Base-by-base conservation (phyloP, 1,139 yeast species). In the Lodderomyces jiufengensis region DNA sequence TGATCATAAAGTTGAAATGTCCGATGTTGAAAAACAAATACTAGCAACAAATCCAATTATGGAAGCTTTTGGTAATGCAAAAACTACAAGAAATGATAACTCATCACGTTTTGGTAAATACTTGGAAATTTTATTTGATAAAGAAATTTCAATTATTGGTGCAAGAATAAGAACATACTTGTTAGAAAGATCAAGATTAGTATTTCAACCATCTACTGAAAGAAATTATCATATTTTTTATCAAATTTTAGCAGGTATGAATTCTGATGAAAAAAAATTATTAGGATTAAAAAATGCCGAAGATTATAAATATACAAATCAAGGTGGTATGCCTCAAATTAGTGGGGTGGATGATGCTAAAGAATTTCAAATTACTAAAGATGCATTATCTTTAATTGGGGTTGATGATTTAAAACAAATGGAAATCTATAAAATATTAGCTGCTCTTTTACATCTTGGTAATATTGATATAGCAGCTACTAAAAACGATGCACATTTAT, bases 11-110 rank as follows among this genome's bases (percentile, higher is more conserved):
- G 76, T 80, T 33, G 94, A 87, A 48, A 82, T 92, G 83, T 83
- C 95, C 31, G 85, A 84, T 42, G 94, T 94, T 22, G 98, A 92
- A 63, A 84, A 86, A 55, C 96, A 86, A 63, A 94, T 92, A 40
- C 72, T 92, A 54, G 98, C 98, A 12, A 92, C 98, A 1, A 92
- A 92, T 57, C 98, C 98, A 5, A 92, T 92, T 50, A 88, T 92
- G 94, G 98, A 92, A 64, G 95, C 97, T 1, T 92, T 92, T 60
- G 98, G 98, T 72, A 92, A 92, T 58, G 97, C 98, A 10, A 92
- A 92, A 60, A 92, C 98, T 3, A 88, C 95, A 3, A 80, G 98
- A 67, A 92, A 92, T 57, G 97, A 92, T 61, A 92, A 92, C 61
- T 92, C 97, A 27, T 90, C 97, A 13, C 81, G 98, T 59, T 92